These are phyloP conservation scores for Cordyceps fumosorosea DNA, from an alignment of 2,329 filamentous ascomycete species.

Conservation along the genomic window DNA sequence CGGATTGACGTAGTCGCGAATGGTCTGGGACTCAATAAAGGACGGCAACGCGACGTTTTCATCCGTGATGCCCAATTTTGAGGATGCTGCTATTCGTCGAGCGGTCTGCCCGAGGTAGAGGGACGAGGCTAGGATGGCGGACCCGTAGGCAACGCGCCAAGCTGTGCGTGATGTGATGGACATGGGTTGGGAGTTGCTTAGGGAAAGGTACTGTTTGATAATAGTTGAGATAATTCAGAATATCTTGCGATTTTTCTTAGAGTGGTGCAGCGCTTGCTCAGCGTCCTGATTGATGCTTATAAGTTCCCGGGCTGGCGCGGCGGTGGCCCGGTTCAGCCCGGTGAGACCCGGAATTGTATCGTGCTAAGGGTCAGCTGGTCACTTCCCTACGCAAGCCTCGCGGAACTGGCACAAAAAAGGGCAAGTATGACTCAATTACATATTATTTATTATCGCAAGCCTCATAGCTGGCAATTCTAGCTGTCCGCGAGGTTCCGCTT, in stretches of 20 bases:
- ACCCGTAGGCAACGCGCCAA: not conserved
- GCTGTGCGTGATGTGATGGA: not conserved
- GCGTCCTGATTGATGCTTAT: not conserved
- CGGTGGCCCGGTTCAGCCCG: constrained; percentile 2
- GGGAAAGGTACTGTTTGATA: not conserved
- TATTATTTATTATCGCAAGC: not conserved
- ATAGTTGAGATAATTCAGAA: not conserved
- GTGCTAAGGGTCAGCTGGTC: not conserved
- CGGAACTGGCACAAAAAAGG: not conserved
- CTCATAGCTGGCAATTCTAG: not conserved
- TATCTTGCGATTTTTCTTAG: not conserved
- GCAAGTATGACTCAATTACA: constrained; percentile 8
- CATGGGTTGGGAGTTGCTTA: not conserved
- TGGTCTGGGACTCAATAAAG: not conserved
- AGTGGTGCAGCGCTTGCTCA: not conserved
- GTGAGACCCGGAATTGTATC: not conserved
- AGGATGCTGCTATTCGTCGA: not conserved
- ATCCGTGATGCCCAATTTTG: not conserved
- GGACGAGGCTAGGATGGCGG: not conserved
- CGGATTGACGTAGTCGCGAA: constrained; percentile 21
- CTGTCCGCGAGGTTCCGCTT: not conserved
- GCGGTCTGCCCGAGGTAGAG: not conserved
- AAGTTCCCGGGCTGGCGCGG: not conserved
- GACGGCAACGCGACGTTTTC: not conserved
- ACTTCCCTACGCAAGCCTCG: not conserved